Evolutionary conservation across 2,329 filamentous ascomycete genomes (phyloP), one percentile per base, ranked within the genome.

Genomic region (Metarhizium anisopliae): DNA sequence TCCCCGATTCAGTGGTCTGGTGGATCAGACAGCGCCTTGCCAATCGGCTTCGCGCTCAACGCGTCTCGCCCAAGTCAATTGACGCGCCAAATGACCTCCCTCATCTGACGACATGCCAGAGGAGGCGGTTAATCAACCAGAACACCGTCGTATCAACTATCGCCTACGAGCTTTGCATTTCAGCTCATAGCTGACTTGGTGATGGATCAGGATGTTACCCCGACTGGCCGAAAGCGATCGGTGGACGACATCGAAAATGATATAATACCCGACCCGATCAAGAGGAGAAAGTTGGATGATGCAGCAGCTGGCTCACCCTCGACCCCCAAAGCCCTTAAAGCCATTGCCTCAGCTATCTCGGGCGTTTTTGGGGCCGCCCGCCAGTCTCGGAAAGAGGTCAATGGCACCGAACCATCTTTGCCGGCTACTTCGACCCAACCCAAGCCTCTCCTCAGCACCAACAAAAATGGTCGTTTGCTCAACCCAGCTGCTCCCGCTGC

Each of bases 231-330:
- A 49, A 63, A 60, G 45, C 55, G 57, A 51, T 52, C 55, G 35
- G 52, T 55, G 13, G 54, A 58, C 40, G 49, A 52, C 38, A 49
- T 51, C 59, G 63, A 50, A 68, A 66, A 56, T 60, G 64, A 62
- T 51, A 50, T 35, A 30, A 25, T 58, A 43, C 35, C 62, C n/a
- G 57, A 60, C 4, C 56, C 67, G 6, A 57, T 62, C 57, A 71
- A 71, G 60, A 67, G 64, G 36, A 65, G 64, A 50, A 67, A 62
- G 57, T 54, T 71, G n/a, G 67, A 70, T 43, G 63, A 64, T 38
- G 57, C 62, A 8, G 57, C 59, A 6, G 56, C 61, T 8, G 58
- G 56, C 51, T 62, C 64, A 6, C 60, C 66, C 4, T 66, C 66
- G 16, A 64, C 67, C 3, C 66, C 69, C 2, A 66, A 62, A 25